These are phyloP conservation scores for Cicer chorassanicum DNA, from an alignment of 306 rosid species.

Conservation along the genomic window DNA sequence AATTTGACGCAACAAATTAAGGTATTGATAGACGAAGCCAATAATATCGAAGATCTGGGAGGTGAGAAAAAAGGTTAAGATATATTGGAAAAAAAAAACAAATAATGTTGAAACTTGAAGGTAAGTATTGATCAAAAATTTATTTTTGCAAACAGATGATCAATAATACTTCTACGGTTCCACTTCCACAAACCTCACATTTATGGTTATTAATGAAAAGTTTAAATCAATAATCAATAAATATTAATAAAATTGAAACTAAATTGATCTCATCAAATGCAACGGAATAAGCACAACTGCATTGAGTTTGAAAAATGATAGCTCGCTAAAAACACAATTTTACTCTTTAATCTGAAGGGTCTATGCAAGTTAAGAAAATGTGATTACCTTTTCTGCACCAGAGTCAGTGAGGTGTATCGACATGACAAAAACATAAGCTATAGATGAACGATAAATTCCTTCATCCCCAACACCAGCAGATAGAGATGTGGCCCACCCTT, in stretches of 20 bases:
- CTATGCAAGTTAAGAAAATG: slow-evolving; percentile 21
- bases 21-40: slow-evolving; percentile 83
- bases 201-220: slow-evolving; percentile 15
- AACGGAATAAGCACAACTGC: slow-evolving; percentile 30
- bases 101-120: slow-evolving; percentile 14
- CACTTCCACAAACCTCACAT: slow-evolving; percentile 18
- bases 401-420: slow-evolving; percentile 90
- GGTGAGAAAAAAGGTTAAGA: slow-evolving; percentile 26
- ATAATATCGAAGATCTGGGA: slow-evolving; percentile 82
- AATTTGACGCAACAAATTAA: slow-evolving; percentile 67
- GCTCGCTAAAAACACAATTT: slow-evolving; percentile 22
- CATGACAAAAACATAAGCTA: slow-evolving; percentile 79
- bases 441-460: slow-evolving; percentile 73
- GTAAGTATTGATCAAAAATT: neutral
- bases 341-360: slow-evolving; percentile 39
- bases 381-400: slow-evolving; percentile 82
- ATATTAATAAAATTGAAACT: slow-evolving; percentile 45
- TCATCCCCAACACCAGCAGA: slow-evolving; percentile 94
- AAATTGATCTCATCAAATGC: slow-evolving; percentile 39
- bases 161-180: slow-evolving; percentile 32
- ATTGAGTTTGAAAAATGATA: slow-evolving; percentile 2
- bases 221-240: slow-evolving; percentile 16
- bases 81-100: slow-evolving; percentile 42
- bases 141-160: slow-evolving; percentile 17
- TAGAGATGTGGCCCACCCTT: slow-evolving; percentile 90